A percentile compares a stretch with the other conserved stretches of the same genome.
Conservation (phyloP, 805 yeast species). For the Candida parachauliodes region DNA sequence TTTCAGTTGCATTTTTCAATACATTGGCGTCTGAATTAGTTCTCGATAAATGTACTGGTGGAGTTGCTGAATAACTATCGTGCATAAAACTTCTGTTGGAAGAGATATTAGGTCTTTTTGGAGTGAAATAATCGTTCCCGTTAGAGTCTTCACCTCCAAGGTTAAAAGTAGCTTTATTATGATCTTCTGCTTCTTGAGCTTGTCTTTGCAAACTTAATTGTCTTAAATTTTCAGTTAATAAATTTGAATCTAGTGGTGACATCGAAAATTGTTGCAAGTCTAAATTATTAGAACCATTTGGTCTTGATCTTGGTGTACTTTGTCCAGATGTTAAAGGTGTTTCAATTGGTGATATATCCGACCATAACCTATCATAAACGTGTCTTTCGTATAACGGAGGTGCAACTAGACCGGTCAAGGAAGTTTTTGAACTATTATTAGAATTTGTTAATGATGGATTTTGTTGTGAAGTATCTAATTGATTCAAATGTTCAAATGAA, state of each 20-base stretch:
- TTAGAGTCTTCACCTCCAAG: slow-evolving; percentile 17
- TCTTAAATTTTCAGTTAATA: slow-evolving; percentile 51
- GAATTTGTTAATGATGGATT: slow-evolving; percentile 13
- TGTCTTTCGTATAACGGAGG: slow-evolving; percentile 86
- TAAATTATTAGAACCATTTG: not conserved
- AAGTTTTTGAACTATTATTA: slow-evolving; percentile 25
- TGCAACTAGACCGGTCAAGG: slow-evolving; percentile 52
- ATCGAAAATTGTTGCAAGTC: slow-evolving; percentile 27
- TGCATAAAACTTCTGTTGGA: slow-evolving; percentile 6
- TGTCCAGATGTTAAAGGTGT: slow-evolving; percentile 44
- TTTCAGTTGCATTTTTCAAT: slow-evolving; percentile 11
- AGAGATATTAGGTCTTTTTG: slow-evolving; percentile 9
- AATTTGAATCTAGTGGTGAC: slow-evolving; percentile 37
- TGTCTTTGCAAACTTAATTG: slow-evolving; percentile 49
- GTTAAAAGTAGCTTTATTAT: slow-evolving; percentile 27
- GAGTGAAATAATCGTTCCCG: slow-evolving; percentile 32
- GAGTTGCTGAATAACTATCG: slow-evolving; percentile 30
- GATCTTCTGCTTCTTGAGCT: slow-evolving; percentile 25
- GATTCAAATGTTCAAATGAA: slow-evolving; percentile 20
- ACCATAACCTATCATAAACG: slow-evolving; percentile 76
- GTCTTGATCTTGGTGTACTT: slow-evolving; percentile 29
- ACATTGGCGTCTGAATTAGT: slow-evolving; percentile 43
- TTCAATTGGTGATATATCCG: slow-evolving; percentile 53
- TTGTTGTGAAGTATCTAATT: slow-evolving; percentile 11
- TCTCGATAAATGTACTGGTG: slow-evolving; percentile 58